Evolutionary conservation across 2,329 filamentous ascomycete species (phyloP), one percentile per base, ranked within the genome.

Genomic region (Colletotrichum phormii): DNA sequence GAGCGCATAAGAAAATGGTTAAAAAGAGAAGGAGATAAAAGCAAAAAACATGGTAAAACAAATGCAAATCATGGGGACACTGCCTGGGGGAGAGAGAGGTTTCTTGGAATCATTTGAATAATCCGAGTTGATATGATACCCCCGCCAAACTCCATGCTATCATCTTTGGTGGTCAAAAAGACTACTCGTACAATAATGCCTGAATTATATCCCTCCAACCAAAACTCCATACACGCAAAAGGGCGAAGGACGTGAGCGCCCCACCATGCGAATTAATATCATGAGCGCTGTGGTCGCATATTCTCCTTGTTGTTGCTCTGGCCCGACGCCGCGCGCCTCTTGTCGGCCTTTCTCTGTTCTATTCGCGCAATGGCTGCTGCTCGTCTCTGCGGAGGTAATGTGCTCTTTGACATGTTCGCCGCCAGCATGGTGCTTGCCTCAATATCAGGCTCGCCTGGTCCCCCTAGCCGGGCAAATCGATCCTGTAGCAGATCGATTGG

Each of bases 321-420:
- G 42, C 78, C 78, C 60, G 78, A 79, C 61, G 80, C 79, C 33
- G 79, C 77, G 70, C 80, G 81, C 77, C 82, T 83, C 78, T 87
- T 87, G 78, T 89, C 85, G n/a, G 85, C 84, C 77, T 85, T 86
- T 77, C 87, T 85, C 78, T 86, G 84, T 78, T 89, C 86, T 15
- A 91, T 84, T 8, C 88, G 82, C 54, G 88, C 89, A 64, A 89
- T 82, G 12, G 88, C 89, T 1, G 88, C 89, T 7, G 87, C 86
- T 58, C 84, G 83, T 42, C 89, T 83, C 63, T 88, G 86, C 4
- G 87, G 85, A 9, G 89, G 83, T 13, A 90, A 77, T 2, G 80
- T 81, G 26, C 84, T 83, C 71, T 84, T 85, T 5, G 85, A 82
- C 5, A 82, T 79, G 63, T 85, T 86, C 26, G 78, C 81, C 33